phyloP scores from a whole-genome alignment of 805 yeast species.

The Grigorovia transvaalensis region DNA sequence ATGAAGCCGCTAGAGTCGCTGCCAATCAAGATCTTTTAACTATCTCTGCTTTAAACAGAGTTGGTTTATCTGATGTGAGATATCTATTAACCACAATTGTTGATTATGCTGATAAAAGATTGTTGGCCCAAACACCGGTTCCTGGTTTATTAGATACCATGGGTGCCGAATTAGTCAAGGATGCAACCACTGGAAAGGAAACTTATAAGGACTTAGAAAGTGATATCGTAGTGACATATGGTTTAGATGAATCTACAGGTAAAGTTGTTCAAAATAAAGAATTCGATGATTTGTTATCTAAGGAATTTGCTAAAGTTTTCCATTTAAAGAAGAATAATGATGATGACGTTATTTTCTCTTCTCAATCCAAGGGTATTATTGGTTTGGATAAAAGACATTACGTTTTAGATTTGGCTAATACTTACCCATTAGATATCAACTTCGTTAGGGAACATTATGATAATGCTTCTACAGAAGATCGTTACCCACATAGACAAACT shows the following conservation, averaged over 20 bases:
- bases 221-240: conserved; percentile 55
- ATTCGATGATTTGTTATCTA: conserved; percentile 46
- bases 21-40: conserved; percentile 70
- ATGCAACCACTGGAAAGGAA: conserved; percentile 34
- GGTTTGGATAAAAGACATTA: conserved; percentile 84
- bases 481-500: conserved; percentile 76
- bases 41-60: conserved; percentile 54
- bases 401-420: conserved; percentile 70
- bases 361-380: conserved; percentile 72
- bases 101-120: conserved; percentile 81
- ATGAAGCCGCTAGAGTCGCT: conserved; percentile 76
- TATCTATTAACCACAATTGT: conserved; percentile 76
- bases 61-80: conserved; percentile 53
- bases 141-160: conserved; percentile 55
- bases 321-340: conserved; percentile 48
- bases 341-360: conserved; percentile 50
- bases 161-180: conserved; percentile 32
- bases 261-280: conserved; percentile 39
- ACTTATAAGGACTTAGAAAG: conserved; percentile 28
- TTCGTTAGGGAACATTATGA: conserved; percentile 54
- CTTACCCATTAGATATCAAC: conserved; percentile 75
- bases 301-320: conserved; percentile 55
- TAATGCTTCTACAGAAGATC: conserved; percentile 27
- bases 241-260: conserved; percentile 53
- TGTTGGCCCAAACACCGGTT: conserved; percentile 89